Evolutionary conservation across 345 rosid genomes (phyloP), one percentile per base, ranked within the genome.

Genomic region (Cardamine chenopodiifolia): DNA sequence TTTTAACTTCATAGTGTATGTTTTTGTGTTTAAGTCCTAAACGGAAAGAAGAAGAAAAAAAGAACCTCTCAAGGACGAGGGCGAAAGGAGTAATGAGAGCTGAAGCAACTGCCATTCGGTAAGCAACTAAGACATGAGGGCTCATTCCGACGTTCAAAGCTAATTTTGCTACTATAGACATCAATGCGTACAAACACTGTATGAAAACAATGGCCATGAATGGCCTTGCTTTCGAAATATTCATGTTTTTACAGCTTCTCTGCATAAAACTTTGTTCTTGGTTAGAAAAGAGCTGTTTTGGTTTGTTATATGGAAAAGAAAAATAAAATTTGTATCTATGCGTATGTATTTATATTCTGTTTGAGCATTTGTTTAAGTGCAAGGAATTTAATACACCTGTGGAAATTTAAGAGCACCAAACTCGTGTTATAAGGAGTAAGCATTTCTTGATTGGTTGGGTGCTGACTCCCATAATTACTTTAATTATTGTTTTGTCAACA

Each of bases 11-110:
- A 47, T 56, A 26, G 40, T 48, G 39, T 71, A 48, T 47, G 4
- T 45, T 48, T 23, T 19, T 45, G 61, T 18, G 15, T 37, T 47
- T 32, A 71, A 58, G 61, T 45, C 65, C 23, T 28, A 25, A 31
- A 37, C 25, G 15, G 6, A 63, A 57, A 29, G 50, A 47, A 17
- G 45, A 25, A 26, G 32, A 5, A 32, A 47, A 4, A 7, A 58
- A 23, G 32, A 22, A 62, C 97, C 97, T 82, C 9, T 93, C 97
- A 14, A 89, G 81, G 39, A 83, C 2, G 2, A 94, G 14, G 60
- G 96, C 96, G 3, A 94, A 89, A 18, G 97, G 98, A 79, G 96
- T 81, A 19, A 94, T 78, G 66, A 76, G 78, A 20, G 78, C 52
- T 2, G 89, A 55, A 53, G 98, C 98, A 50, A 86, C 66, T 1